phyloP scores from a whole-genome alignment of 2,329 filamentous ascomycete species.

The Pezicula carpinea region DNA sequence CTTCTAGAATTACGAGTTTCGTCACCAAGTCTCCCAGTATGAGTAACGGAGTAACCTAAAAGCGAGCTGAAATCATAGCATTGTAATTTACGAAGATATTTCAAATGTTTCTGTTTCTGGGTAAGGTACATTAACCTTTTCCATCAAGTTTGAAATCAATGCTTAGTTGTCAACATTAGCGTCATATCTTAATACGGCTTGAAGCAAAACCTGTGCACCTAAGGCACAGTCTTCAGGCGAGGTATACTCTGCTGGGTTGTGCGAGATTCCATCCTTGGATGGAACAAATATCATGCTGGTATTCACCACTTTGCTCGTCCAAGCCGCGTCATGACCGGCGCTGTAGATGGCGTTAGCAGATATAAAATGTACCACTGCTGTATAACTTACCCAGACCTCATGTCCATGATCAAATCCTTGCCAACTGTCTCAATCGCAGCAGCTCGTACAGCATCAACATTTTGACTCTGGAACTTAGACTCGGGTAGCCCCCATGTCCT shows the following conservation, averaged over 20 bases:
- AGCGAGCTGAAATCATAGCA: too few species aligned
- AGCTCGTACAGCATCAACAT: constrained; percentile 17
- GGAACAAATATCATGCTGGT: constrained; percentile 65
- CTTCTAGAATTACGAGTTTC: too few species aligned
- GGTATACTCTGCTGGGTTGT: constrained; percentile 58
- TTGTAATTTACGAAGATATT: too few species aligned
- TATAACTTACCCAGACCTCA: constrained; percentile 14
- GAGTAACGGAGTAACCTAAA: too few species aligned
- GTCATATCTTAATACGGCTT: constrained; percentile 35
- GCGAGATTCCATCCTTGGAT: constrained; percentile 56
- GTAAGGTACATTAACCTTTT: too few species aligned
- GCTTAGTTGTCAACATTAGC: constrained; percentile 2
- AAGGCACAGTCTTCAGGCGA: constrained; percentile 52
- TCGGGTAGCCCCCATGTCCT: constrained; percentile 20
- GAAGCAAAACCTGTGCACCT: constrained; percentile 44
- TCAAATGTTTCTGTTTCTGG: too few species aligned
- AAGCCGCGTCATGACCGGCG: constrained; percentile 22
- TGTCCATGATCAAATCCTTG: constrained; percentile 17
- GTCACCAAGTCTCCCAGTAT: too few species aligned
- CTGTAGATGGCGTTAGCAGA: not conserved
- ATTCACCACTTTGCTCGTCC: constrained; percentile 17
- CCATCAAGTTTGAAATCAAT: too few species aligned
- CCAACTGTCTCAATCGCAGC: constrained; percentile 17
- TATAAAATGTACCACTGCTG: not conserved
- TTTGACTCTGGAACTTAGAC: constrained; percentile 17